Evolutionary conservation across 805 yeast genomes (phyloP), one percentile per base, ranked within the genome.

Genomic region (Saccharomycopsis capsularis): DNA sequence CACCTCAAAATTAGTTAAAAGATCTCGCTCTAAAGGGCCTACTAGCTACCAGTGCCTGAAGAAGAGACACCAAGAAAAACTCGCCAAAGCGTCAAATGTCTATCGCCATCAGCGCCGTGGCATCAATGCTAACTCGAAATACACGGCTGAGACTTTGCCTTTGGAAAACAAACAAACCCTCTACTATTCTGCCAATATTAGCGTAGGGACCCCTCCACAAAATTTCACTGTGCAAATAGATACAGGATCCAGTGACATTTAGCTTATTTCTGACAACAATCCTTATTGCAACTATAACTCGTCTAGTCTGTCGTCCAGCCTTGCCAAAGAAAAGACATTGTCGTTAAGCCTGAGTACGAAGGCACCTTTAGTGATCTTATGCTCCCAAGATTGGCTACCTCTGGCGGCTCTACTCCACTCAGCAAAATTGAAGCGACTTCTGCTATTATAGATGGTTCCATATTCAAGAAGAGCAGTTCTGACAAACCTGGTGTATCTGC

Each of bases 161-260:
- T 30, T 42, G 32, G 25, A 32, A 42, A 48, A 48, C 16, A 29
- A 48, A 19, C 9, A 30, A 23, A 44, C 52, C 7, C 90, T 42
- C 11, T 23, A 40, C 70, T 78, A 75, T 56, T 63, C 72, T 15
- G 74, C 70, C 1, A 63, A 64, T 3, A 51, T 77, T 27, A 57
- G 59, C 19, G 59, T 52, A 18, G 55, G 55, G 19, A 63, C 66
- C 2, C 76, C 76, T 3, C 57, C 63, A 4, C 76, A 73, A 52
- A 59, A 62, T 27, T 50, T 74, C n/a, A 65, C 65, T 9, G 70
- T 73, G 2, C 61, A 69, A 29, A 56, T 75, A 35, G 80, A 75
- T 56, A 71, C 78, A 2, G 79, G 78, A 3, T 71, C 77, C 3
- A 69, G 78, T 0, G 75, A 72, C 51, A 56, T 74, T 37, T 74